phyloP scores from a whole-genome alignment of 192 early-diverging fungal species.

The Geosiphon pyriformis region DNA sequence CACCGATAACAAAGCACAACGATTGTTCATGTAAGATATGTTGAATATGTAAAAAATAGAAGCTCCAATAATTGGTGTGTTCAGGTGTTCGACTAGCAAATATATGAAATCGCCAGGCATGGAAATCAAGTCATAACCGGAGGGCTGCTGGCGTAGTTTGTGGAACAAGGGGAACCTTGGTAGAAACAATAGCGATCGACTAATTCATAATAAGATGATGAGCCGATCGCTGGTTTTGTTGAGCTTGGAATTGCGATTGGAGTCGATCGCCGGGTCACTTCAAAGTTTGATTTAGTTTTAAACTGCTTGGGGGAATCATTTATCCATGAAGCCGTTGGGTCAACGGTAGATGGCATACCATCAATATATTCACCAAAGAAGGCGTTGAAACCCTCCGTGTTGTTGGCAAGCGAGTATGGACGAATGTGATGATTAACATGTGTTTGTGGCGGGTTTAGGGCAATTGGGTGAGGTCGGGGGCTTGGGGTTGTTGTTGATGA shows the following conservation, averaged over 20 bases:
- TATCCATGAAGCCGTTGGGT: not conserved
- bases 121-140: not conserved
- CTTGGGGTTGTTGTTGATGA: not conserved
- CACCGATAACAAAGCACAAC: not conserved
- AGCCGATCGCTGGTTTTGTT: slow-evolving; percentile 35
- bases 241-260: slow-evolving; percentile 35
- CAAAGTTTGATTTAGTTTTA: not conserved
- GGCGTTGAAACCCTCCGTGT: not conserved
- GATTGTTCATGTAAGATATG: not conserved
- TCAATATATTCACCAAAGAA: slow-evolving; percentile 18
- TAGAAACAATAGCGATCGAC: slow-evolving; percentile 56
- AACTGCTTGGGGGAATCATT: not conserved
- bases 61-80: too few relatives aligned
- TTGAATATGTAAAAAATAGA: too few relatives aligned
- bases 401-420: slow-evolving; percentile 8
- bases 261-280: slow-evolving; percentile 7
- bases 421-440: slow-evolving; percentile 10
- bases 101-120: not conserved
- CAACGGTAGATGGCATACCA: slow-evolving; percentile 9
- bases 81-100: too few relatives aligned
- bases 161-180: slow-evolving; percentile 30
- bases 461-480: not conserved
- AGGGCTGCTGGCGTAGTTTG: slow-evolving; percentile 17
- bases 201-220: slow-evolving; percentile 44
- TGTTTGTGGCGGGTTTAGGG: not conserved